Evolutionary conservation across 2,329 filamentous ascomycete species (phyloP).

Genomic region (Fusarium sp.): DNA sequence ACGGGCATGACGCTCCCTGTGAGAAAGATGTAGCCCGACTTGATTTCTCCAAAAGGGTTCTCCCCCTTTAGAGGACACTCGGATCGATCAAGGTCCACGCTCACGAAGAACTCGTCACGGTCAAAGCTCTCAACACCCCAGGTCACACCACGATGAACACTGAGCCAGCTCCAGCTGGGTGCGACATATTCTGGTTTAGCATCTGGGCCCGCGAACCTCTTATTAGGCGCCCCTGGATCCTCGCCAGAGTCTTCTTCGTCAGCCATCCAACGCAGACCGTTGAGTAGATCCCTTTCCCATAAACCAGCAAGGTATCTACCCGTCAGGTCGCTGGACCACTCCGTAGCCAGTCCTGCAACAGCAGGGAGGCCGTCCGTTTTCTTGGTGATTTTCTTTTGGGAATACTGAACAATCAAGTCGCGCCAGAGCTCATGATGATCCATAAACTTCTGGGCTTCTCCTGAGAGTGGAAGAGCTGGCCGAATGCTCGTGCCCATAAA

Average conservation of each 20-base stretch:
- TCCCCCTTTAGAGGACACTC: slow-evolving; percentile 12
- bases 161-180: slow-evolving; percentile 46
- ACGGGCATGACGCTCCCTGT: slow-evolving; percentile 28
- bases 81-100: slow-evolving; percentile 20
- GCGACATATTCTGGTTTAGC: slow-evolving; percentile 18
- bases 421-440: slow-evolving; percentile 40
- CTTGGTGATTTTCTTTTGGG: slow-evolving; percentile 37
- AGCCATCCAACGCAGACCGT: slow-evolving; percentile 35
- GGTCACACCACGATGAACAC: slow-evolving; percentile 37
- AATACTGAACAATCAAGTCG: slow-evolving; percentile 41
- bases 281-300: slow-evolving; percentile 39
- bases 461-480: not conserved
- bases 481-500: not conserved
- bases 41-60: slow-evolving; percentile 36
- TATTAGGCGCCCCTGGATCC: not conserved
- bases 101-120: slow-evolving; percentile 22
- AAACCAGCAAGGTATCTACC: slow-evolving; percentile 43
- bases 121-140: slow-evolving; percentile 33
- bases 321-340: slow-evolving; percentile 27
- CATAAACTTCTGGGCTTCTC: slow-evolving; percentile 11
- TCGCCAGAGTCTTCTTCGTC: slow-evolving; percentile 17
- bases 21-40: slow-evolving; percentile 36
- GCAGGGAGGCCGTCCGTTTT: slow-evolving; percentile 41
- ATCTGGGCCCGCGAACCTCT: no score
- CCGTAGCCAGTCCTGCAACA: slow-evolving; percentile 39